A percentile compares a stretch with the other conserved stretches of the same genome.
Conservation (phyloP, 805 yeast species). For the Kazachstania kunashirensis region DNA sequence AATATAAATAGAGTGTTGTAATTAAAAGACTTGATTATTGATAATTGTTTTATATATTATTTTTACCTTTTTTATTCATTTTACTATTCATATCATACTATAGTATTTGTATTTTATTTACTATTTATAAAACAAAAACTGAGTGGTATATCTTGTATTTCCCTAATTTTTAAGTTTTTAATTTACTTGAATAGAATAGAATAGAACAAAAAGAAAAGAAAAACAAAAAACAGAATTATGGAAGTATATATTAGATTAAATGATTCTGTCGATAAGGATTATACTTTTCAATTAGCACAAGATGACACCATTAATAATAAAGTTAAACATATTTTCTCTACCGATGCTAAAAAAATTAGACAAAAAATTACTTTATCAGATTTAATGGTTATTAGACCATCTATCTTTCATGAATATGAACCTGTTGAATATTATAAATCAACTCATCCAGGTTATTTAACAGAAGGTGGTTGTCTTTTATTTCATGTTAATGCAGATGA, state of each 20-base stretch:
- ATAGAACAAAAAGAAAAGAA: no score
- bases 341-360: conserved; percentile 15
- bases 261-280: conserved; percentile 77
- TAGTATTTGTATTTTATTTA: no score
- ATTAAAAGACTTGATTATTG: no score
- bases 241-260: conserved; percentile 66
- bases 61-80: no score
- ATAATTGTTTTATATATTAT: no score
- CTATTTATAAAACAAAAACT: no score
- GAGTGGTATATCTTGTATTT: no score
- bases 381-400: conserved; percentile 62
- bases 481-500: conserved; percentile 51
- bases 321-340: conserved; percentile 41
- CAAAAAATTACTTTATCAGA: conserved; percentile 37
- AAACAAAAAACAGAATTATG: conserved; percentile 12
- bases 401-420: conserved; percentile 52
- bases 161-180: no score
- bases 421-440: conserved; percentile 63
- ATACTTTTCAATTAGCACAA: conserved; percentile 67
- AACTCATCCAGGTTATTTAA: conserved; percentile 57
- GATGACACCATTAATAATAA: conserved; percentile 52
- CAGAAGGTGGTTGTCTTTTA: conserved; percentile 72
- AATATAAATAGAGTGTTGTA: no score
- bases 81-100: no score
- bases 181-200: no score